Evolutionary conservation across 768 basidiomycete genomes (phyloP).

Genomic region (Auricularia sp.): DNA sequence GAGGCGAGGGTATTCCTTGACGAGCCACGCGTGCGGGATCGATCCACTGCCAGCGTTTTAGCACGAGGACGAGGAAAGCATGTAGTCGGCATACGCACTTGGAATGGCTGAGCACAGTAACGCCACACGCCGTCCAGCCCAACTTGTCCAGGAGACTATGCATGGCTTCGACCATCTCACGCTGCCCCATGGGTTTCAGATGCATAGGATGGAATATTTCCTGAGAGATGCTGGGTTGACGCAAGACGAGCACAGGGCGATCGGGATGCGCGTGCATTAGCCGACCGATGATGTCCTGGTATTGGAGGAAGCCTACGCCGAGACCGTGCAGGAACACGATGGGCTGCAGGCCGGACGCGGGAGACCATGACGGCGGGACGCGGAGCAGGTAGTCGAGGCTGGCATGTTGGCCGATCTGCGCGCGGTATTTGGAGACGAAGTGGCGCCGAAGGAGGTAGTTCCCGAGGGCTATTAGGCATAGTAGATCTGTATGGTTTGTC

Average conservation of each 20-base stretch:
- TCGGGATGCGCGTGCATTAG: constrained; percentile 48
- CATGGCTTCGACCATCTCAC: constrained; percentile 48
- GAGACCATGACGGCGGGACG: constrained; percentile 57
- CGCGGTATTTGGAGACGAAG: constrained; percentile 33
- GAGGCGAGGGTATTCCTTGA: constrained; percentile 67
- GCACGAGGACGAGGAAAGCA: background rate
- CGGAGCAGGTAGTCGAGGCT: constrained; percentile 73
- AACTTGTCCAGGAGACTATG: constrained; percentile 48
- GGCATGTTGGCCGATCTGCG: constrained; percentile 39
- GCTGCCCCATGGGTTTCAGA: constrained; percentile 58
- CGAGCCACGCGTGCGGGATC: constrained; percentile 80
- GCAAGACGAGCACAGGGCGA: constrained; percentile 63
- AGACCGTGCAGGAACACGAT: constrained; percentile 84
- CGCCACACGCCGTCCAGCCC: constrained; percentile 52
- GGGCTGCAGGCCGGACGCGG: constrained; percentile 48
- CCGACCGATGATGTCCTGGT: constrained; percentile 49
- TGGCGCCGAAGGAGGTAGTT: constrained; percentile 40
- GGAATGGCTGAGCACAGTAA: constrained; percentile 80
- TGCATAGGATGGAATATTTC: constrained; percentile 69
- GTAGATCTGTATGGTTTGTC: constrained; percentile 28
- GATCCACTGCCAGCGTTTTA: constrained; percentile 44
- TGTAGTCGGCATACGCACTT: constrained; percentile 37
- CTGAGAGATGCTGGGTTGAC: constrained; percentile 85
- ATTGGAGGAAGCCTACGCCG: constrained; percentile 71
- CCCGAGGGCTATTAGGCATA: constrained; percentile 43